Evolutionary conservation across 345 rosid genomes (phyloP), one percentile per base, ranked within the genome.

Genomic region (Lepidium aucheri): DNA sequence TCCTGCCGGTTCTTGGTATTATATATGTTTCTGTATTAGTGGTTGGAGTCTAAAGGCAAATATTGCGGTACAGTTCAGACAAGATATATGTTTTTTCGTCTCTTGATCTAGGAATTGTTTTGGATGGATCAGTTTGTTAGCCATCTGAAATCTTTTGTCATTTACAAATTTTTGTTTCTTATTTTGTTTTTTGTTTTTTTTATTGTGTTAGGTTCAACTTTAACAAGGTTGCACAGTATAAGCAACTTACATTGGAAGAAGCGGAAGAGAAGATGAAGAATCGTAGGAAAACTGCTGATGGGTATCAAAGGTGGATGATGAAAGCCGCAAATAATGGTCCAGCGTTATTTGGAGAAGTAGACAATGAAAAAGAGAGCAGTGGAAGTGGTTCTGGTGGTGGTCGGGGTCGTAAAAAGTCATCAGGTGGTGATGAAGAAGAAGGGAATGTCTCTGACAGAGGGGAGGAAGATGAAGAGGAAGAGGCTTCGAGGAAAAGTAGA

Each of bases 231-330:
- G 96, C 95, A 5, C 99, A 90, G 57, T 94, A 94, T 80, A 94
- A 94, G 78, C 96, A 90, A 67, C 96, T 94, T 56, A 94, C 99
- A 1, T 70, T 94, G 74, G 99, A 94, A 79, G 99, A 94, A 79
- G 99, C 97, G 1, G 97, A 94, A 73, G 99, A 90, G 83, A 94
- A 90, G 83, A 94, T 94, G 91, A 86, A 67, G 80, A 94, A 90
- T 47, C 78, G 97, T 82, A 84, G 93, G 63, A 94, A 88, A 76
- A 94, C 96, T 1, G 99, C 96, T 9, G 99, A 94, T 81, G 99
- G 99, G 59, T 94, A 88, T 73, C 76, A 86, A 74, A 88, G 99
- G 73, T 94, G 97, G 99, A 90, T 94, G 96, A 90, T 94, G 97
- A 90, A 94, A 88, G 90, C 91, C 45, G 97, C 94, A 46, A 86